phyloP scores from a whole-genome alignment of 163 green algal genomes.

The Prototheca cutis region DNA sequence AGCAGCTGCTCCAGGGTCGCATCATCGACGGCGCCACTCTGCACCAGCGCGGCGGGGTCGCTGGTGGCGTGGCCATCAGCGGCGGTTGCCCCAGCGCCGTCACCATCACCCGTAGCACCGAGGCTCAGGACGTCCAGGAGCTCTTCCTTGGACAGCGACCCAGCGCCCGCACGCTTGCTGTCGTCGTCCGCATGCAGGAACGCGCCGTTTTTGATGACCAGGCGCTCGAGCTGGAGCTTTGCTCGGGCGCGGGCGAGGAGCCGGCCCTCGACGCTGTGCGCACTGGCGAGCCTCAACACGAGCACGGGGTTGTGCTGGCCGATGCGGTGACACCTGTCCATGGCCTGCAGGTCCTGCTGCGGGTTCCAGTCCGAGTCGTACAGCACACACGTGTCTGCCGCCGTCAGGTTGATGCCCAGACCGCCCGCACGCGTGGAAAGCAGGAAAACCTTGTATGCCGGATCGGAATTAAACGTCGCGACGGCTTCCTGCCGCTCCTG shows the following conservation, averaged over 20 bases:
- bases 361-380: conserved; percentile 97
- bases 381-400: conserved; percentile 97
- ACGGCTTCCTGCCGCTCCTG: conserved; percentile 55
- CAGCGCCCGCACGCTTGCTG: not conserved
- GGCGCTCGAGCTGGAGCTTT: conserved; percentile 85
- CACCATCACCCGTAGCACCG: not conserved
- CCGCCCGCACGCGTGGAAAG: conserved; percentile 92
- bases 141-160: not conserved
- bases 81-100: no score
- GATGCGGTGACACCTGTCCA: conserved; percentile 97
- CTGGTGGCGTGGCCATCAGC: no score
- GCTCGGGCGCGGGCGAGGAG: conserved; percentile 74
- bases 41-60: not conserved
- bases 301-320: conserved; percentile 90
- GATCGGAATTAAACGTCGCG: conserved; percentile 51
- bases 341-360: conserved; percentile 88
- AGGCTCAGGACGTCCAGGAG: not conserved
- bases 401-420: conserved; percentile 95
- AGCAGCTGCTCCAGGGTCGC: conserved; percentile 43
- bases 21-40: not conserved
- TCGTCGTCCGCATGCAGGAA: conserved; percentile 51
- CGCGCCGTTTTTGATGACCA: conserved; percentile 93
- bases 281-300: conserved; percentile 83
- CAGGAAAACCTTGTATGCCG: conserved; percentile 75
- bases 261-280: conserved; percentile 85